These are phyloP conservation scores for Hippophae gyantsensis DNA, from an alignment of 306 rosid genomes.

Conservation along the genomic window DNA sequence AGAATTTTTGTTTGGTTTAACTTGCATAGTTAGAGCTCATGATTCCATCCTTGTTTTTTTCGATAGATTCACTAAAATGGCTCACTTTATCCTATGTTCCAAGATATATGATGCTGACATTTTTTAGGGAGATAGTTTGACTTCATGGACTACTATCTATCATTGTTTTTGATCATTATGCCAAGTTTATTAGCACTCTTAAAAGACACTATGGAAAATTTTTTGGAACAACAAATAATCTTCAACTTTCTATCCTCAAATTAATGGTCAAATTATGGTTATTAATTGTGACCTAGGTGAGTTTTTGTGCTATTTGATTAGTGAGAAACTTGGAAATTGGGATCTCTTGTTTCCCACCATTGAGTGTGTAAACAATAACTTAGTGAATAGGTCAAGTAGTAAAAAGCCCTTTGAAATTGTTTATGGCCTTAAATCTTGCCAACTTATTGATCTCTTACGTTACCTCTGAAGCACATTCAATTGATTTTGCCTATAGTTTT, in stretches of 20 bases:
- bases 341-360: neutral
- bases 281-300: neutral
- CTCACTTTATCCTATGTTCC: no score
- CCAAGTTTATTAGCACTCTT: neutral
- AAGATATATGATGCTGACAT: no score
- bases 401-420: neutral
- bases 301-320: no score
- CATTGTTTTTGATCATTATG: neutral
- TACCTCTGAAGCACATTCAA: neutral
- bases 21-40: neutral
- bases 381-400: neutral
- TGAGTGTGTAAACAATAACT: neutral
- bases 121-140: no score
- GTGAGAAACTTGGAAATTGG: neutral
- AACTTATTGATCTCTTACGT: neutral
- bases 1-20: neutral
- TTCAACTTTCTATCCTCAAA: neutral
- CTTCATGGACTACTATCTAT: neutral
- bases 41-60: neutral
- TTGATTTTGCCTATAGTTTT: neutral
- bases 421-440: neutral
- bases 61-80: no score
- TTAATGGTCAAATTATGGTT: neutral
- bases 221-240: neutral
- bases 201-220: neutral